Evolutionary conservation across 352 stramenopile species (phyloP), one percentile per base, ranked within the genome.

Genomic region (Thalassiosira livingstoniorum): DNA sequence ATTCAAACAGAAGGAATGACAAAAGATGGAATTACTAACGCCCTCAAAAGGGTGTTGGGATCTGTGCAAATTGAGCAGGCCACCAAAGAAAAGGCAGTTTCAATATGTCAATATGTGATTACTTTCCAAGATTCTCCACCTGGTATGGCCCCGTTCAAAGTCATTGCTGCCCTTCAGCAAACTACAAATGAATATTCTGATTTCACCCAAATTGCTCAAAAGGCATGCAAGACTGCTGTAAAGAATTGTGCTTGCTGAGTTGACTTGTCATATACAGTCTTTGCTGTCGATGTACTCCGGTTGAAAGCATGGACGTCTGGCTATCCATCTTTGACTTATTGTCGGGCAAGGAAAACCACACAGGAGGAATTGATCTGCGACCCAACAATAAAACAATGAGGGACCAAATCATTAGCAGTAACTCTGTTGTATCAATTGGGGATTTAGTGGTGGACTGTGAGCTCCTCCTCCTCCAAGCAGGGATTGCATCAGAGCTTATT

Each of bases 321-420:
- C 7, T 21, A 23, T 11, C 53, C 7, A 66, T 75, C 35, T 75
- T 27, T 75, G 27, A 54, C 11, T 75, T 75, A n/a, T 60, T 75
- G 13, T 65, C 51, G 1, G 21, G 51, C 13, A 21, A 43, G 34
- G 27, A 29, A 10, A 67, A 75, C 66, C 51, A 75, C n/a, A 18
- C 42, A 10, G 18, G 10, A 51, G 18, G 10, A 10, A 51, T 18
- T 18, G 42, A 10, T 18, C 10, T 18, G 10, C 42, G 18, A 18
- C 10, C 10, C 42, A 51, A 18, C 42, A 51, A 18, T 10, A 18
- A 18, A 18, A 18, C 18, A 18, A 10, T 18, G 18, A 18, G 42
- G 10, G 10, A 51, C 10, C 10, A 18, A 18, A 18, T 51, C 18
- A 18, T 51, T 51, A 18, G 42, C 18, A 18, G 42, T 18, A 18